Base-by-base conservation (phyloP, 805 yeast genomes). In the Candida silvicultrix region DNA sequence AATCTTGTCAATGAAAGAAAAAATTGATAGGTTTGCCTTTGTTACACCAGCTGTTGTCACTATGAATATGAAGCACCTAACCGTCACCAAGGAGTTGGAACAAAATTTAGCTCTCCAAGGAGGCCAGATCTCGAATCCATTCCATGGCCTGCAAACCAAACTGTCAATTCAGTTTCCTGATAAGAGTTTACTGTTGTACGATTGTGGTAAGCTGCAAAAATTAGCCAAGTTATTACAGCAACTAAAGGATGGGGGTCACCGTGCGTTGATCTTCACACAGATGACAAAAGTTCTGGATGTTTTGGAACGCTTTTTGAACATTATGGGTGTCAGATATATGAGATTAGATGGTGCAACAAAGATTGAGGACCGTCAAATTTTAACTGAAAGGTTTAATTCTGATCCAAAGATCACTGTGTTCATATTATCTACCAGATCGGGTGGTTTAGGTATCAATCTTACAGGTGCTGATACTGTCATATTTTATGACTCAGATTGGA, bases 401-500 rank as follows among this genome's bases (percentile, higher is more conserved):
- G 99, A 94, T 62, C 71, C 84, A 14, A 76, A 82, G 51, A 83
- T 92, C 40, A 94, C 95, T 4, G 96, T 90, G 18, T 94, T 94
- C 58, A 94, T 94, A 42, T 66, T 94, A 45, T 89, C 97, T 4
- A 89, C 97, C 2, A 80, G 99, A 66, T 94, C 99, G 2, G 99
- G 99, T 64, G 99, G 99, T 34, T 73, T 95, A 55, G 99, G 99
- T 62, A 94, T 94, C 63, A 94, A 94, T 60, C 69, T 94, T 53
- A 94, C 99, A 0, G 99, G 98, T 60, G 99, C 99, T 0, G 99
- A 94, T 60, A 94, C 99, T 0, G 99, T 94, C 39, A 89, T 94
- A 8, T 95, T 94, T 67, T 94, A 95, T 64, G 99, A 94, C 66
- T 89, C 97, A 2, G 99, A 92, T 66, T 92, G 99, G 99, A 94